These are phyloP conservation scores for Colletotrichum lupini DNA, from an alignment of 2,329 filamentous ascomycete species.

Conservation along the genomic window DNA sequence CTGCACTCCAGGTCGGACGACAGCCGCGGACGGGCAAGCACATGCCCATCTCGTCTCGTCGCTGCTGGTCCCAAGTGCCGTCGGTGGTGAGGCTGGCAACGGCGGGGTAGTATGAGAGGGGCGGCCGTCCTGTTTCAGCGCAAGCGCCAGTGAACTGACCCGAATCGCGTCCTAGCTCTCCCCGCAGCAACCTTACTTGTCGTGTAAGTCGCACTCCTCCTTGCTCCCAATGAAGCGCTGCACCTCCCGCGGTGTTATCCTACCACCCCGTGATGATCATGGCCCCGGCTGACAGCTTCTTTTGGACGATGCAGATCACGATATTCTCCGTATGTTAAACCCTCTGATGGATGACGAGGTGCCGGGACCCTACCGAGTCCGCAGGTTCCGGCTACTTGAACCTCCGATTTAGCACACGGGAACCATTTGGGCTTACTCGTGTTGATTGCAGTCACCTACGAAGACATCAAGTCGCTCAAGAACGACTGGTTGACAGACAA, in stretches of 20 bases:
- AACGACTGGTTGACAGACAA: constrained; percentile 98
- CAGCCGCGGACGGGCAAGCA: neutral
- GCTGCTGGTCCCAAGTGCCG: neutral
- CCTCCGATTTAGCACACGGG: neutral
- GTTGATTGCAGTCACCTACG: constrained; percentile 75
- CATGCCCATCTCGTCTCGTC: constrained; percentile 1
- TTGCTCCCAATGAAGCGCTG: neutral
- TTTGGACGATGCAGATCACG: constrained; percentile 43
- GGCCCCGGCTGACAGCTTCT: constrained; percentile 10
- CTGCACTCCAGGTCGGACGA: constrained; percentile 3
- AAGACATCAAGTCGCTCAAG: constrained; percentile 89
- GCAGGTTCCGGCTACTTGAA: neutral
- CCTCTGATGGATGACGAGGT: neutral
- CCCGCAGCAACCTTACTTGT: constrained; percentile 55
- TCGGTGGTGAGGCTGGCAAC: neutral
- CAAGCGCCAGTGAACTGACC: constrained; percentile 34
- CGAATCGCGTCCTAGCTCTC: constrained; percentile 42
- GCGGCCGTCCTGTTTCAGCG: constrained; percentile 20
- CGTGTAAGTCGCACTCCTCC: constrained; percentile 51
- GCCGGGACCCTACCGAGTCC: neutral
- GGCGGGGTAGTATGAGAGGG: constrained; percentile 7
- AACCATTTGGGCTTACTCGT: constrained; percentile 14
- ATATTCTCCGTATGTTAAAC: constrained; percentile 38
- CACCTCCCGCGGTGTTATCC: neutral
- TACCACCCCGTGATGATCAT: neutral